Base-by-base conservation (phyloP, 352 stramenopile genomes). In the Phytophthora europaea region DNA sequence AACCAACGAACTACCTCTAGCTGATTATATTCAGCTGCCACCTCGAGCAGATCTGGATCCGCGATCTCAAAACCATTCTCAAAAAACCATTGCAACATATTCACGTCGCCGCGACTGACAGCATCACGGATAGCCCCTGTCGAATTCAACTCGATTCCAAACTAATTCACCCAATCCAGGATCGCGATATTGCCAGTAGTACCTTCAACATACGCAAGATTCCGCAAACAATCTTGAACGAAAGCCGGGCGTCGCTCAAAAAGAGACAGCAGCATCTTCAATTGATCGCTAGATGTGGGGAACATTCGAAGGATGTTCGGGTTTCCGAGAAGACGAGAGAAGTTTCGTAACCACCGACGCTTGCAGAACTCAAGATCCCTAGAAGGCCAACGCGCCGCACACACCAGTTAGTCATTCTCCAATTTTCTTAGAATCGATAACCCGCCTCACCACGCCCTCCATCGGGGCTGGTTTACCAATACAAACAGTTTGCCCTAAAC, bases 251-350 rank as follows among this genome's bases (percentile, higher is more conserved):
- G 51, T 13, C 40, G 9, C 7, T 58, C 28, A 10, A 58, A 58
- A 36, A 58, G 26, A 18, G 26, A 8, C 16, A 26, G 20, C 51
- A 57, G 26, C 23, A 7, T 57, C 51, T n/a, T 22, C 9, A 58
- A 12, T 48, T 48, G 40, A 22, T 22, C 51, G 1, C 6, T 22
- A 12, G 22, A 43, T 4, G n/a, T n/a, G n/a, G n/a, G n/a, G 23
- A 28, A 28, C 23, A 28, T 28, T 28, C 86, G 36, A 60, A 87
- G 48, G 12, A 89, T 69, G 16, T 72, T 64, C 22, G 84, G 57
- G 55, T 91, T 91, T 4, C 34, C 38, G 23, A 28, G 23, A 28
- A 28, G 23, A 28, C 23, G 23, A 28, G 23, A 28, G 23, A 28
- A 28, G 23, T 28, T 28, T 28, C 23, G 23, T 28, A 28, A 28